A percentile compares a stretch with the other conserved stretches of the same genome.
These are phyloP conservation scores for Colletotrichum sp. DNA, from an alignment of 2,329 filamentous ascomycete species.

Conservation along the genomic window DNA sequence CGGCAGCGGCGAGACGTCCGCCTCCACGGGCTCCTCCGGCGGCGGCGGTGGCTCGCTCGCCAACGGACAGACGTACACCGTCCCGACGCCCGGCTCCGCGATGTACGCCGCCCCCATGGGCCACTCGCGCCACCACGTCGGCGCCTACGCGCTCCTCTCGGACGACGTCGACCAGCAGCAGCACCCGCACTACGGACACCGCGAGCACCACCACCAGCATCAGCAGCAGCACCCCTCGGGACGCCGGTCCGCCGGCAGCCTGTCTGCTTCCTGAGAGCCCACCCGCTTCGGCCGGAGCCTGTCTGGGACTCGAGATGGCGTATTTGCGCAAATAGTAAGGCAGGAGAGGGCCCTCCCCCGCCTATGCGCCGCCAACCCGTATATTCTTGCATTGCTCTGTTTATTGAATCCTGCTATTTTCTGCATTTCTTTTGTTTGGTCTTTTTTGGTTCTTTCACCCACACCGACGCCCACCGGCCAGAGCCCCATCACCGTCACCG, in stretches of 20 bases:
- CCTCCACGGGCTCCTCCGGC: not conserved
- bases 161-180: not conserved
- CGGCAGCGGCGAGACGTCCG: slow-evolving; percentile 3
- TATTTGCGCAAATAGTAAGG: not conserved
- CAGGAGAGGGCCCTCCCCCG: not conserved
- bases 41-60: not conserved
- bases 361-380: not conserved
- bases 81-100: not conserved
- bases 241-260: not conserved
- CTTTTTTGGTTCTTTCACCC: not conserved
- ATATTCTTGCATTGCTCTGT: not conserved
- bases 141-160: not conserved
- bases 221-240: not conserved
- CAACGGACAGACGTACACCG: slow-evolving; percentile 18
- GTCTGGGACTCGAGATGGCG: not conserved
- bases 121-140: not conserved
- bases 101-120: slow-evolving; percentile 7
- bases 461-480: not conserved
- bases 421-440: not conserved
- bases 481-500: not conserved
- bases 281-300: not conserved
- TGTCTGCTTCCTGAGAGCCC: not conserved
- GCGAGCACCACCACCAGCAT: not conserved
- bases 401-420: not conserved
- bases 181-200: not conserved